Conservation (phyloP, 768 basidiomycete genomes). For the Rossbeevera mucosa region DNA sequence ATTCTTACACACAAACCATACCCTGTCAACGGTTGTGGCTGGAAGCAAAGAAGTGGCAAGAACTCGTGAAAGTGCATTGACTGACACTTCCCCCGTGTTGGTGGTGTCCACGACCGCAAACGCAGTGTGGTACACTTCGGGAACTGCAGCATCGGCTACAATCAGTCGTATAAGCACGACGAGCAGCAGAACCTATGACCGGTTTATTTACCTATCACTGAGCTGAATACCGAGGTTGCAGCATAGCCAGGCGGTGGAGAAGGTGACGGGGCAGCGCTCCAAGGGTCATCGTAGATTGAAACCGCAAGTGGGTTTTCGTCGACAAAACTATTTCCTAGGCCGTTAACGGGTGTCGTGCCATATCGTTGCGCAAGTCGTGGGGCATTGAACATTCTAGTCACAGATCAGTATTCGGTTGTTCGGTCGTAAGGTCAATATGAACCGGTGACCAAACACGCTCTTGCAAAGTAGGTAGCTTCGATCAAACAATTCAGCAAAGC, state of each 20-base stretch:
- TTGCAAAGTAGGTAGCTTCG: neutral
- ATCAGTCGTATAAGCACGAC: conserved; percentile 9
- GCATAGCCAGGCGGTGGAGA: conserved; percentile 57
- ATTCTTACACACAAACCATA: conserved; percentile 24
- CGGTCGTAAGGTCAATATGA: conserved; percentile 5
- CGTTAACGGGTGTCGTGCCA: conserved; percentile 47
- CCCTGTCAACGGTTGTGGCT: conserved; percentile 79
- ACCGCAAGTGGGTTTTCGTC: conserved; percentile 70
- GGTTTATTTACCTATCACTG: conserved; percentile 64
- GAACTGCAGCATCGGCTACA: conserved; percentile 75
- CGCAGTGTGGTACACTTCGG: conserved; percentile 68
- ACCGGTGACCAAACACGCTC: conserved; percentile 1
- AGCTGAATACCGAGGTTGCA: conserved; percentile 51
- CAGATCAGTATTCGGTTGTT: conserved; percentile 9
- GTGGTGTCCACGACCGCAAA: conserved; percentile 70
- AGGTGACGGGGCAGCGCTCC: conserved; percentile 72
- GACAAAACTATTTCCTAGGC: conserved; percentile 69
- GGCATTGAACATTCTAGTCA: conserved; percentile 71
- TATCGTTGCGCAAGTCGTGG: conserved; percentile 73
- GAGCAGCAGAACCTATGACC: neutral
- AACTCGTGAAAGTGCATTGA: conserved; percentile 78
- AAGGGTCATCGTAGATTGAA: conserved; percentile 79
- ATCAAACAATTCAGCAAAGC: neutral
- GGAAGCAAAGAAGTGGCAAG: conserved; percentile 74
- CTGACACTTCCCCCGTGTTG: conserved; percentile 71